Percentiles rank a stretch among this genome's conserved stretches.
These are phyloP conservation scores for Entophlyctis helioformis DNA, from an alignment of 192 early-diverging fungal genomes.

Conservation along the genomic window DNA sequence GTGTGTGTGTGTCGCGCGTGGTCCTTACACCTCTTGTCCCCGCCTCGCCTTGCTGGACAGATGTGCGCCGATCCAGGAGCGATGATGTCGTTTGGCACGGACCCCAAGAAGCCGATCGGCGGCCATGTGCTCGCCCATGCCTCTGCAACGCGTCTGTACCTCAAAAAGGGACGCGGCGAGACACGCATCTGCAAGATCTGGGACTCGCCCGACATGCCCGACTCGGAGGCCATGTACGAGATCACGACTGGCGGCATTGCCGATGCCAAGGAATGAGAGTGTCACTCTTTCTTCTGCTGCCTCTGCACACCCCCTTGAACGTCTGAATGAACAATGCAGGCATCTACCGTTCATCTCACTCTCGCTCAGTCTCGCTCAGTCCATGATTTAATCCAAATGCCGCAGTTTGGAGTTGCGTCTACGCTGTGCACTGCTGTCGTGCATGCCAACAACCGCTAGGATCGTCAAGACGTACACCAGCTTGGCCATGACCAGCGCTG, in stretches of 20 bases:
- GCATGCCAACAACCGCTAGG: too few species aligned
- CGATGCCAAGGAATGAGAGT: slow-evolving; percentile 39
- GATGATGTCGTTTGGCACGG: slow-evolving; percentile 63
- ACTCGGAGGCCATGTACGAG: slow-evolving; percentile 37
- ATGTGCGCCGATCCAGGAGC: slow-evolving; percentile 46
- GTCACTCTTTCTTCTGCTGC: too few species aligned
- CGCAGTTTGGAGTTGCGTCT: too few species aligned
- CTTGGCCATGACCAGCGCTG: too few species aligned
- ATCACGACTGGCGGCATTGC: slow-evolving; percentile 66
- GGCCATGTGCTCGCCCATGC: slow-evolving; percentile 64
- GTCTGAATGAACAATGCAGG: too few species aligned
- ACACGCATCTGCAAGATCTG: slow-evolving; percentile 70
- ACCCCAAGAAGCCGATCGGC: slow-evolving; percentile 81
- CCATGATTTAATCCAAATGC: background rate
- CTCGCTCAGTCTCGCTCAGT: too few species aligned
- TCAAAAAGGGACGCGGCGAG: slow-evolving; percentile 74
- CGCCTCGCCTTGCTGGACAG: background rate
- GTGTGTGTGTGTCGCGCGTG: background rate
- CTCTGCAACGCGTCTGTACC: slow-evolving; percentile 63
- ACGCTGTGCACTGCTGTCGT: too few species aligned
- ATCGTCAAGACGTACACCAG: too few species aligned
- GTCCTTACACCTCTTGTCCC: background rate
- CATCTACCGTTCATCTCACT: too few species aligned
- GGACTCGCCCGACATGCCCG: slow-evolving; percentile 69
- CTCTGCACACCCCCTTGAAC: too few species aligned